Base-by-base conservation (phyloP, 2,329 filamentous ascomycete genomes). In the Cordyceps tenuipes region DNA sequence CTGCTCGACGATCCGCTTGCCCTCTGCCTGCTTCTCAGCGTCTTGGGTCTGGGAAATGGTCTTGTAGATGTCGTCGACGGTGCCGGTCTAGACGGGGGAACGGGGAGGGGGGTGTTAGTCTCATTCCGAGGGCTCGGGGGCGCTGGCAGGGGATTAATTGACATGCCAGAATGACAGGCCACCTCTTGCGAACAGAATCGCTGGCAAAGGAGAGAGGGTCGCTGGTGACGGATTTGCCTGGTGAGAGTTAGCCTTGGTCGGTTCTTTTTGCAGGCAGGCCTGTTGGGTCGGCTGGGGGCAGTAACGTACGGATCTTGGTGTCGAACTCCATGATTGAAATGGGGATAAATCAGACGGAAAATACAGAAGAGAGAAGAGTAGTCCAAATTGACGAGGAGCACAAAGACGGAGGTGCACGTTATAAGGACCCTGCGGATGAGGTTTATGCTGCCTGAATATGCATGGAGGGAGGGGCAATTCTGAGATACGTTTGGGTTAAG, bases 51-150 rank as follows among this genome's bases (percentile, higher is more conserved):
- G 75, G 39, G 79, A 77, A 4, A 88, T 82, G 8, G 89, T 81
- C 57, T 89, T 89, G 76, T 96, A 91, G n/a, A 96, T 81, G 72
- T 97, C 93, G 71, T 99, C 93, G 68, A 99, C 94, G 60, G 88
- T 90, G 71, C 91, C 85, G 17, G 94, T 97, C 90, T 95, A 63
- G 0, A n/a, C 23, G 51, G 29, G 7, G 4, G 23, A 23, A 13
- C 47, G 23, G 23, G 23, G 23, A 23, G 23, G 23, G n/a, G 23
- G 23, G n/a, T 21, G 55, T 53, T 44, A 57, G 53, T 26, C 15
- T 53, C 26, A 26, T 23, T 23, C 23, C 23, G 23, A 23, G 23
- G 3, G 15, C 29, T 9, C 9, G 5, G 12, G 1, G 44, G 8
- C 26, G 3, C 6, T 47, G 10, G 23, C 23, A 23, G 23, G 23